phyloP scores from a whole-genome alignment of 805 yeast genomes.

The Starmerella gropengiesseri region DNA sequence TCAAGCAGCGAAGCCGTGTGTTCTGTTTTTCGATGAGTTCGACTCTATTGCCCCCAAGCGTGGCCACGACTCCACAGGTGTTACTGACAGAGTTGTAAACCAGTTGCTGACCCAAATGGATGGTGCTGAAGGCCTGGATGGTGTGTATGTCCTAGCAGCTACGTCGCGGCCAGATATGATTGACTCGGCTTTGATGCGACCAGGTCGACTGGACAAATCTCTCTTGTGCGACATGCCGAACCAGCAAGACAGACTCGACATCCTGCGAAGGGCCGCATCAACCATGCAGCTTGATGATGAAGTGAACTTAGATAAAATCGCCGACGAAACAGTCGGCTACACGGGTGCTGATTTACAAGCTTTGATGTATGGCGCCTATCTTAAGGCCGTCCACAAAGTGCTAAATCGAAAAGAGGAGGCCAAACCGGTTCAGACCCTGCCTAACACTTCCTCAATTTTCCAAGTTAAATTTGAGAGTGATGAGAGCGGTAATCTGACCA shows the following conservation, averaged over 20 bases:
- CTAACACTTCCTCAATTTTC: conserved; percentile 18
- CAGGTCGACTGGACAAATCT: conserved; percentile 91
- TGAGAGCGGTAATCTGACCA: background rate
- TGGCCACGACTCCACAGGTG: conserved; percentile 96
- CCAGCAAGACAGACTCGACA: conserved; percentile 58
- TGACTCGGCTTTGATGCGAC: conserved; percentile 87
- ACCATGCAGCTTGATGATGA: conserved; percentile 49
- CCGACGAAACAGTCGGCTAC: conserved; percentile 56
- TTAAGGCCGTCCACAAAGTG: conserved; percentile 58
- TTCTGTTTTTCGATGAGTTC: conserved; percentile 86
- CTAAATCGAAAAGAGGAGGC: conserved; percentile 28
- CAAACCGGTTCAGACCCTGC: conserved; percentile 5
- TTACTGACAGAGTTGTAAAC: conserved; percentile 93
- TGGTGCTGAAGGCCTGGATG: conserved; percentile 96
- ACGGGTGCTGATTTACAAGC: conserved; percentile 97
- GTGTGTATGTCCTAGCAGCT: conserved; percentile 93
- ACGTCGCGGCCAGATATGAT: conserved; percentile 92
- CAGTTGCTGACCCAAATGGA: conserved; percentile 97
- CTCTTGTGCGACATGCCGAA: conserved; percentile 82
- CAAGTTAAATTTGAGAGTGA: conserved; percentile 11
- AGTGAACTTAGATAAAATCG: conserved; percentile 46
- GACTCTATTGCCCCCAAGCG: conserved; percentile 96
- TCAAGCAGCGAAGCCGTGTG: conserved; percentile 87
- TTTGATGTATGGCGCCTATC: conserved; percentile 77
- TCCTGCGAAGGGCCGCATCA: conserved; percentile 42